phyloP scores from a whole-genome alignment of 345 rosid species.

The Dovyalis caffra region DNA sequence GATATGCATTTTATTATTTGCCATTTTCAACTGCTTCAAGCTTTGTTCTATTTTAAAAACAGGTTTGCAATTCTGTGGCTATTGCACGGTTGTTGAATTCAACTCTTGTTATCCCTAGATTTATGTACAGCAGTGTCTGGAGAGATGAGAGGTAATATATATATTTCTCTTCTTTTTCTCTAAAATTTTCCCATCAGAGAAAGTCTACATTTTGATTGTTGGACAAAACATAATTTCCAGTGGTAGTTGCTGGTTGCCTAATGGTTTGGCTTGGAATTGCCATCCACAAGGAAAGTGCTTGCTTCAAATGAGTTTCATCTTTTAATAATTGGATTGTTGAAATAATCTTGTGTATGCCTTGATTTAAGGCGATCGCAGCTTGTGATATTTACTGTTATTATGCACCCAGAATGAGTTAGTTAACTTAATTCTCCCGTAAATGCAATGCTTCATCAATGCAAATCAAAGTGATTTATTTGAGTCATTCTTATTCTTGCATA shows the following conservation, averaged over 20 bases:
- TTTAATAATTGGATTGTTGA: not conserved
- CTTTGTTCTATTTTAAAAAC: slow-evolving; percentile 22
- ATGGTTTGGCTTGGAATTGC: not conserved
- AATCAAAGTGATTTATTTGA: not conserved
- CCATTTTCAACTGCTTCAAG: slow-evolving; percentile 15
- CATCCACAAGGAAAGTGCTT: not conserved
- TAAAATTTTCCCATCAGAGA: not conserved
- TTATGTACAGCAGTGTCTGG: slow-evolving; percentile 96
- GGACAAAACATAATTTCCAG: not conserved
- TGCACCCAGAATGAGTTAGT: not conserved
- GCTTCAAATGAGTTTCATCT: not conserved
- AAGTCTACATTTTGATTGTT: not conserved
- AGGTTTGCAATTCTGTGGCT: slow-evolving; percentile 94
- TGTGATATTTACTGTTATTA: not conserved
- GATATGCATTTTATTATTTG: not conserved
- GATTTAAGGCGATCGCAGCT: not conserved
- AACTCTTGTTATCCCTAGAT: slow-evolving; percentile 83
- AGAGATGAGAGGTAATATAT: slow-evolving; percentile 76
- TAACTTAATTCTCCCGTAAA: not conserved
- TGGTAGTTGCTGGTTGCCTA: not conserved
- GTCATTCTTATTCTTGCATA: slow-evolving; percentile 2
- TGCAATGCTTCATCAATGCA: slow-evolving; percentile 1
- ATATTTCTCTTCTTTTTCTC: not conserved
- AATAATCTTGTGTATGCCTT: slow-evolving; percentile 1
- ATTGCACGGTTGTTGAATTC: slow-evolving; percentile 82